Evolutionary conservation across 306 rosid species (phyloP), one percentile per base, ranked within the genome.

Genomic region (Geum urbanum): DNA sequence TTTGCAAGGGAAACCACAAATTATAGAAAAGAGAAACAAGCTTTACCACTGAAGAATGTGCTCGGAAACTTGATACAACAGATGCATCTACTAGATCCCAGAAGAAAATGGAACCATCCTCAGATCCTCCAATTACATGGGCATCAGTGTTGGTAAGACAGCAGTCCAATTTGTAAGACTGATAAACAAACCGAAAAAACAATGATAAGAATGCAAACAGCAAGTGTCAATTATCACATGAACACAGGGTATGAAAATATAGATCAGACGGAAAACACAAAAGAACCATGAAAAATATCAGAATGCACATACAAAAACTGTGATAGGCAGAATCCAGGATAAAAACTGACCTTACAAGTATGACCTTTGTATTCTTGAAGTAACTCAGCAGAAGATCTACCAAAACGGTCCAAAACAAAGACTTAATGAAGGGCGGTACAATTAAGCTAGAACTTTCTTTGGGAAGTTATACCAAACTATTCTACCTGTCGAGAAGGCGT

Each of bases 81-180:
- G 89, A 84, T 58, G 91, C 97, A 72, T 94, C 99, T 20, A 94
- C 97, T 69, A 94, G 85, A 83, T 91, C 97, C 97, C 97, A 94
- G 76, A 90, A 88, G 81, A 84, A 91, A 32, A 94, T 79, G 73
- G 49, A 88, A 55, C 96, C 97, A 80, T 94, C 96, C 81, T 94
- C 97, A 35, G 96, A 94, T 73, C 97, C 99, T 76, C 97, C 92
- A 15, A 86, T 76, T 68, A 94, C 88, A 83, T 87, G 86, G 70
- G 96, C 96, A 84, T 94, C 97, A 45, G 83, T 76, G 74, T 94
- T 94, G 74, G 97, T 88, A 67, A 94, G 95, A 86, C 96, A 94
- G 79, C 96, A 87, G 83, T 94, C 97, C 83, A 91, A 74, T 80
- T 94, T 94, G 86, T 69, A 94, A 47, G 97, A 85, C 98, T 94